Percentiles rank a stretch among this genome's conserved stretches.
These are phyloP conservation scores for Chytriomyces hyalinus DNA, from an alignment of 192 early-diverging fungal species.

Conservation along the genomic window DNA sequence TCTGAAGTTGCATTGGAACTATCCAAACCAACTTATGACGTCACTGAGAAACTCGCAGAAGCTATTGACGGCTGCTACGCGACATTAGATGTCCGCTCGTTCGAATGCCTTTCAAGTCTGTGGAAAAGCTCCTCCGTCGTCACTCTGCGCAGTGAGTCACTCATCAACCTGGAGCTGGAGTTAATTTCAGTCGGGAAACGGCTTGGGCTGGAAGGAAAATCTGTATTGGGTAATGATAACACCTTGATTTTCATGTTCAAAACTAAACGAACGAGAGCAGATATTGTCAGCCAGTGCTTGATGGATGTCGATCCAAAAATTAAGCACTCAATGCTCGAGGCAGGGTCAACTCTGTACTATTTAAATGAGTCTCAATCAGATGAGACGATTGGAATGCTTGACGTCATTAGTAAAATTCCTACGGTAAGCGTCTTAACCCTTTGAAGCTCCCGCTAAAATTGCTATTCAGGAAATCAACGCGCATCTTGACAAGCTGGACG, in stretches of 20 bases:
- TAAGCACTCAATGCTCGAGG: conserved; percentile 70
- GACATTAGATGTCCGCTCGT: conserved; percentile 14
- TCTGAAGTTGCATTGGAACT: conserved; percentile 1
- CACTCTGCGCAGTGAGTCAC: conserved; percentile 6
- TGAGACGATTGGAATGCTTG: conserved; percentile 45
- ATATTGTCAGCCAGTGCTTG: conserved; percentile 19
- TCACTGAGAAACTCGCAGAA: conserved; percentile 14
- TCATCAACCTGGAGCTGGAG: conserved; percentile 21
- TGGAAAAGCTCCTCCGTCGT: conserved; percentile 20
- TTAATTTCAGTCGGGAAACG: conserved; percentile 9
- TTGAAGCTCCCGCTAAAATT: not conserved
- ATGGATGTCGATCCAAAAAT: conserved; percentile 45
- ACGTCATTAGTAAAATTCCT: conserved; percentile 50
- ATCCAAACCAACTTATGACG: conserved; percentile 8
- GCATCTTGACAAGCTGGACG: conserved; percentile 14
- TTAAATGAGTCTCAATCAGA: conserved; percentile 53
- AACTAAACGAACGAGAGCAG: not conserved
- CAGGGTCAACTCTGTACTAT: conserved; percentile 70
- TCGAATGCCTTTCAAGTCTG: conserved; percentile 21
- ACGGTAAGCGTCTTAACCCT: conserved; percentile 43
- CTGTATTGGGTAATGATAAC: conserved; percentile 1
- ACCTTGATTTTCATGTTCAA: not conserved
- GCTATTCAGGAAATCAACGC: conserved; percentile 14
- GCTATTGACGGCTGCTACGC: conserved; percentile 29
- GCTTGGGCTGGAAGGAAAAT: conserved; percentile 17